Evolutionary conservation across 2,329 filamentous ascomycete species (phyloP).

Genomic region (Pseudogymnoascus sp.): DNA sequence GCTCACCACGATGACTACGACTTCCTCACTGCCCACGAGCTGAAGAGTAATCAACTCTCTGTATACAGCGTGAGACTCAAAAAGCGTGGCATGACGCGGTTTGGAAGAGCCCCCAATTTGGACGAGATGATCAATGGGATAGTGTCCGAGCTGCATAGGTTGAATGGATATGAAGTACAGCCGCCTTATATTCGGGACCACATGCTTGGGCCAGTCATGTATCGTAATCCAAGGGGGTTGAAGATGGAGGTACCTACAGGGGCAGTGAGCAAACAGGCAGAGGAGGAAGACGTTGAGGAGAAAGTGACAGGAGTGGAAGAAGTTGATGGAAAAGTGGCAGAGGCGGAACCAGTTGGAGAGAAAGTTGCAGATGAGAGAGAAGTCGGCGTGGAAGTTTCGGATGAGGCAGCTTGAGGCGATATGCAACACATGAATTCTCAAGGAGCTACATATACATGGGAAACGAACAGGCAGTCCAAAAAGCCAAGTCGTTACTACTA

Average conservation of each 20-base stretch:
- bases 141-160: neutral
- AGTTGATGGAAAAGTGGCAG: too few relatives aligned
- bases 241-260: too few relatives aligned
- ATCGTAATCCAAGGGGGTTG: slow-evolving; percentile 7
- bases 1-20: neutral
- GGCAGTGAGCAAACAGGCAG: slow-evolving; percentile 9
- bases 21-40: neutral
- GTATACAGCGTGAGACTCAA: neutral
- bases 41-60: neutral
- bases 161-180: neutral
- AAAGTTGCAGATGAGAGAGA: slow-evolving; percentile 19
- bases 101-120: neutral
- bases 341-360: too few relatives aligned
- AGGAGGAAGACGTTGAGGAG: slow-evolving; percentile 12
- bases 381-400: neutral
- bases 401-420: neutral
- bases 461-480: neutral
- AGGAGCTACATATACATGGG: neutral
- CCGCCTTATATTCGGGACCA: slow-evolving; percentile 4
- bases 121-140: neutral
- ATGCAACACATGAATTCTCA: neutral
- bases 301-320: too few relatives aligned
- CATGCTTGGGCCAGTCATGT: slow-evolving; percentile 6
- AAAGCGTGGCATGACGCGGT: neutral
- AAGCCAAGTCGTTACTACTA: neutral